phyloP scores from a whole-genome alignment of 2,329 filamentous ascomycete species.

The Colletotrichum sp. region DNA sequence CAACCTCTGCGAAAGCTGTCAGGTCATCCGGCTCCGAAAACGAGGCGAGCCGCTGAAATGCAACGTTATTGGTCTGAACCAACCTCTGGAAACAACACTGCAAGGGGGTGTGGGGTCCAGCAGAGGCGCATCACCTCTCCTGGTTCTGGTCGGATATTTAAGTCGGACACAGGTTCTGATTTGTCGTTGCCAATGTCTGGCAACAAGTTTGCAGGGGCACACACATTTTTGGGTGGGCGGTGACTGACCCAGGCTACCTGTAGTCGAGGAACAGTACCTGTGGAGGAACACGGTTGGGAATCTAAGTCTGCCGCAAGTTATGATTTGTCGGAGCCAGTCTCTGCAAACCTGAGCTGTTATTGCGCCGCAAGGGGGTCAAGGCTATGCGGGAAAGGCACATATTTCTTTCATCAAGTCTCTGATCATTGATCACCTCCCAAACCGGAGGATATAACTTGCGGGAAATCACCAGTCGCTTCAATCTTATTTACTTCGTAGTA shows the following conservation, averaged over 20 bases:
- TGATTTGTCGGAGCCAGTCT: background rate
- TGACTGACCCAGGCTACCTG: too few relatives aligned
- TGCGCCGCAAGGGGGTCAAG: background rate
- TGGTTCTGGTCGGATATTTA: fast-evolving
- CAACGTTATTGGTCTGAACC: background rate
- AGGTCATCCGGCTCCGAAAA: too few relatives aligned
- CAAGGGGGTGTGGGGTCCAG: too few relatives aligned
- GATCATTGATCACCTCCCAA: background rate
- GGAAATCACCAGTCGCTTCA: background rate
- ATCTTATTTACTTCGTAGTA: background rate
- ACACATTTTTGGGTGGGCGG: too few relatives aligned
- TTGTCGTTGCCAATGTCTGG: background rate
- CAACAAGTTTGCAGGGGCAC: background rate
- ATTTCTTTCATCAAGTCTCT: background rate
- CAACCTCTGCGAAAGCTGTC: too few relatives aligned
- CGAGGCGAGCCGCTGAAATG: too few relatives aligned
- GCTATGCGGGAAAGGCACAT: background rate
- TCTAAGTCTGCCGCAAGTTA: background rate
- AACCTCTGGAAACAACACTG: background rate
- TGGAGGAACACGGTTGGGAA: background rate
- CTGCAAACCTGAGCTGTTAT: background rate
- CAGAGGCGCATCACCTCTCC: background rate
- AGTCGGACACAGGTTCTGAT: background rate
- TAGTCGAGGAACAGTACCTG: fast-evolving
- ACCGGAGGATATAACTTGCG: background rate